These are phyloP conservation scores for Schoenoplectus tabernaemontani DNA, from an alignment of 202 grass and related monocot species.

Conservation along the genomic window DNA sequence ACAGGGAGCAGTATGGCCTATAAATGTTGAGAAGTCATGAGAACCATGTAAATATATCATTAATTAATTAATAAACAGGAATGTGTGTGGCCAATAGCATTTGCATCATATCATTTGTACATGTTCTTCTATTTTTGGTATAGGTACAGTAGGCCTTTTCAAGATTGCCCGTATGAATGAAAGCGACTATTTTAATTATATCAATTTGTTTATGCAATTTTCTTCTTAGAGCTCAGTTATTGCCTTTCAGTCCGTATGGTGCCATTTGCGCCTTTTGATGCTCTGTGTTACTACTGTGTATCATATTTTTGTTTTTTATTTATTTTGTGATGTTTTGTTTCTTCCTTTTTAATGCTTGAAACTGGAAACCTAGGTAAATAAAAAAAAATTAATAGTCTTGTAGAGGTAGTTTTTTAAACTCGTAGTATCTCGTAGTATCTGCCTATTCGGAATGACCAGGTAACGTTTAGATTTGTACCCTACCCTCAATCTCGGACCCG, in stretches of 20 bases:
- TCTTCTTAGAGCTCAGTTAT: background rate
- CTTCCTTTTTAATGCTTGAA: background rate
- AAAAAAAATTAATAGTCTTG: no score
- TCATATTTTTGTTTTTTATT: background rate
- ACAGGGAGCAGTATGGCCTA: slow-evolving; percentile 5
- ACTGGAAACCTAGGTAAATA: background rate
- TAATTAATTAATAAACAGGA: slow-evolving; percentile 5
- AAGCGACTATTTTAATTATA: background rate
- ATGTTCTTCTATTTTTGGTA: background rate
- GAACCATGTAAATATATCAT: background rate
- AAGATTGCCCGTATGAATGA: background rate
- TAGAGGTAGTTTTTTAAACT: background rate
- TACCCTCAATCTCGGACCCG: no score
- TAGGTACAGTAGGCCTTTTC: background rate
- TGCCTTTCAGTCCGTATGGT: background rate
- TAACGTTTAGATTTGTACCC: no score
- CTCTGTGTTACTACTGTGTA: background rate
- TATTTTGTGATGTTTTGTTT: background rate
- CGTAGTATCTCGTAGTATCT: no score
- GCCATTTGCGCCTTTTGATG: background rate
- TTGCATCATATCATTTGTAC: background rate
- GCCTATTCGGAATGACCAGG: no score
- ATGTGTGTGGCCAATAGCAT: background rate
- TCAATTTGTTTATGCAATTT: background rate
- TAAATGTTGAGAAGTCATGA: background rate